Evolutionary conservation across 352 stramenopile genomes (phyloP).

Genomic region (Aphanomyces euteiches): DNA sequence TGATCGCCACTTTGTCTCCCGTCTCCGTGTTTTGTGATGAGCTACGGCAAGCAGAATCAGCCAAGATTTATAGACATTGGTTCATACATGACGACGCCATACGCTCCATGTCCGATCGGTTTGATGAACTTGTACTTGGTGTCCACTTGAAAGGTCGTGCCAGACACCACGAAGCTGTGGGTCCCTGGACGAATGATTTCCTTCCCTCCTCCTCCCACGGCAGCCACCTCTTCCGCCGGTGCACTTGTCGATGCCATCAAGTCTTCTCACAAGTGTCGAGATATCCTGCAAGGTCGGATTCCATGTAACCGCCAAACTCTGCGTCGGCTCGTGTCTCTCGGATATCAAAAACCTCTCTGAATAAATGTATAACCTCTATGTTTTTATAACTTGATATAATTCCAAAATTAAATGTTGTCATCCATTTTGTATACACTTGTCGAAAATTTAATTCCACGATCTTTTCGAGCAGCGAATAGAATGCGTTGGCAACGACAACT

Average conservation of each 20-base stretch:
- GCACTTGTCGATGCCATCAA: background rate
- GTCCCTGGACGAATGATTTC: slow-evolving; percentile 45
- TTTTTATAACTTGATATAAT: slow-evolving; percentile 5
- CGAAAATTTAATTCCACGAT: background rate
- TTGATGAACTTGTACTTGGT: slow-evolving; percentile 94
- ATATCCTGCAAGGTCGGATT: slow-evolving; percentile 5
- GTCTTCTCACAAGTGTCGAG: slow-evolving; percentile 17
- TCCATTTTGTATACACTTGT: background rate
- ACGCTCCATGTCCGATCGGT: slow-evolving; percentile 91
- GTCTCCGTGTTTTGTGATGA: slow-evolving; percentile 78
- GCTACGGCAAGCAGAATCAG: slow-evolving; percentile 34
- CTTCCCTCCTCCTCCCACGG: background rate
- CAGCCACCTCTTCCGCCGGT: background rate
- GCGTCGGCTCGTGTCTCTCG: background rate
- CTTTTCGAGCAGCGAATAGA: too few relatives aligned
- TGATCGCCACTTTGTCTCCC: slow-evolving; percentile 83
- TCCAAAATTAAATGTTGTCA: background rate
- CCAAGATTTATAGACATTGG: background rate
- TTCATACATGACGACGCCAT: slow-evolving; percentile 91
- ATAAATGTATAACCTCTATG: background rate
- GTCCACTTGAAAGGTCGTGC: slow-evolving; percentile 90
- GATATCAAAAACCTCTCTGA: background rate
- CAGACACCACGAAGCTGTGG: slow-evolving; percentile 76
- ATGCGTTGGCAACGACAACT: too few relatives aligned
- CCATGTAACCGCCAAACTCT: slow-evolving; percentile 11